Percentiles rank a stretch among this genome's conserved stretches.
Conservation (phyloP, 164 flowering plant genomes). For the Macadamia integrifolia region DNA sequence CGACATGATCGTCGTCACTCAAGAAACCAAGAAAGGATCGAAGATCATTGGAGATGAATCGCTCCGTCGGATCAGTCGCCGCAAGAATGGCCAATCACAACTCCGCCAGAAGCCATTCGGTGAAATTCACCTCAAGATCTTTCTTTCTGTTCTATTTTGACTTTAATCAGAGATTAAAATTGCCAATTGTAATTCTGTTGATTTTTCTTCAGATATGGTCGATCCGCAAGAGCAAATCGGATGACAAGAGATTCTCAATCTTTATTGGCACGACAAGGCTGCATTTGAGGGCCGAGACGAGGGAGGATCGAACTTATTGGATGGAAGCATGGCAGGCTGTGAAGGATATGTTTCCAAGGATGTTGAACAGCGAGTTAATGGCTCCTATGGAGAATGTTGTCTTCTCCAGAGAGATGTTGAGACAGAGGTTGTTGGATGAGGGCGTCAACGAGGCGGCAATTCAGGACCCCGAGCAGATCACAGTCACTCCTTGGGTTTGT, state of each 20-base stretch:
- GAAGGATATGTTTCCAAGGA: conserved; percentile 83
- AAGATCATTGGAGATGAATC: too few relatives aligned
- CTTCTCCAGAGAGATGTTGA: conserved; percentile 82
- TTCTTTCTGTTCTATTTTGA: too few relatives aligned
- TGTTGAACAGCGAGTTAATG: conserved; percentile 58
- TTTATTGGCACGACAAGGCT: conserved; percentile 95
- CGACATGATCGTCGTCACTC: too few relatives aligned
- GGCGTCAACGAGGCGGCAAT: conserved; percentile 60
- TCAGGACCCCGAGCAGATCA: conserved; percentile 81
- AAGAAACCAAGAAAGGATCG: too few relatives aligned
- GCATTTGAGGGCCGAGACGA: conserved; percentile 15
- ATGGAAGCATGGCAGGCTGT: conserved; percentile 74
- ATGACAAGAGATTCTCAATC: conserved; percentile 87
- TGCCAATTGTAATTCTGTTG: conserved; percentile 9
- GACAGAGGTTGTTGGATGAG: conserved; percentile 61
- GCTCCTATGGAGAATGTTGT: conserved; percentile 56
- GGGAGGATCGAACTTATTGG: conserved; percentile 87
- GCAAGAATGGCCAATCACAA: too few relatives aligned
- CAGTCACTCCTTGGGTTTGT: too few relatives aligned
- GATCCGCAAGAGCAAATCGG: conserved; percentile 90
- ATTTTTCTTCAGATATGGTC: conserved; percentile 73
- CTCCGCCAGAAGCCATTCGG: too few relatives aligned
- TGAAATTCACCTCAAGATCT: too few relatives aligned
- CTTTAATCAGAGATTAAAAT: too few relatives aligned
- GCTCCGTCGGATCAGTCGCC: too few relatives aligned